Evolutionary conservation across 768 basidiomycete species (phyloP).

Genomic region (Lactarius hatsudake): DNA sequence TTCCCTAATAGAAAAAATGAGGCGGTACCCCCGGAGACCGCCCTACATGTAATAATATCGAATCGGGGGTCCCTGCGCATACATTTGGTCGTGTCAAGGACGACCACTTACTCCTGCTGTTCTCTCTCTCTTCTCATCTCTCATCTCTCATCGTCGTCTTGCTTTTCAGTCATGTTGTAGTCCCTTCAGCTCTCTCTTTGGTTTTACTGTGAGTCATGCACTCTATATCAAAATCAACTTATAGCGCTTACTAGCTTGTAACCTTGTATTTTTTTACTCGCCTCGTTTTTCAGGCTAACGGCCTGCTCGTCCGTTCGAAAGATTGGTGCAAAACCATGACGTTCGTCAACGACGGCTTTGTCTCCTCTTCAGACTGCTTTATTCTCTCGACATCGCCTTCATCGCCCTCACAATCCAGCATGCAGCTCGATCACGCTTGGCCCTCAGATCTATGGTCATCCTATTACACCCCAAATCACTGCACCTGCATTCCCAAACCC

Average conservation of each 20-base stretch:
- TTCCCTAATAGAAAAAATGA: constrained; percentile 1
- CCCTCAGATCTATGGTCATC: constrained; percentile 18
- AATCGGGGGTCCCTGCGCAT: neutral
- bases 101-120: neutral
- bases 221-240: neutral
- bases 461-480: constrained; percentile 23
- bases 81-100: neutral
- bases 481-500: constrained; percentile 15
- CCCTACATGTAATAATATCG: neutral
- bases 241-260: neutral
- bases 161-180: constrained; percentile 23
- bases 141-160: constrained; percentile 2
- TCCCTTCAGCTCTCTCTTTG: neutral
- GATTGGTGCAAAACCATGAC: constrained; percentile 25
- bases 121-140: neutral
- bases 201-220: constrained; percentile 20
- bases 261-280: neutral
- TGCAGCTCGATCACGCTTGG: constrained; percentile 15
- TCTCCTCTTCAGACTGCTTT: constrained; percentile 3
- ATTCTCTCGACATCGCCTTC: constrained; percentile 14
- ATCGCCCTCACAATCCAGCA: constrained; percentile 15
- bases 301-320: constrained; percentile 23
- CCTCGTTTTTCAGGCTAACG: constrained; percentile 11
- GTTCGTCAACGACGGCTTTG: constrained; percentile 15
- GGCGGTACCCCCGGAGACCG: neutral